These are phyloP conservation scores for Pterocarpus santalinus DNA, from an alignment of 306 rosid genomes.

Conservation along the genomic window DNA sequence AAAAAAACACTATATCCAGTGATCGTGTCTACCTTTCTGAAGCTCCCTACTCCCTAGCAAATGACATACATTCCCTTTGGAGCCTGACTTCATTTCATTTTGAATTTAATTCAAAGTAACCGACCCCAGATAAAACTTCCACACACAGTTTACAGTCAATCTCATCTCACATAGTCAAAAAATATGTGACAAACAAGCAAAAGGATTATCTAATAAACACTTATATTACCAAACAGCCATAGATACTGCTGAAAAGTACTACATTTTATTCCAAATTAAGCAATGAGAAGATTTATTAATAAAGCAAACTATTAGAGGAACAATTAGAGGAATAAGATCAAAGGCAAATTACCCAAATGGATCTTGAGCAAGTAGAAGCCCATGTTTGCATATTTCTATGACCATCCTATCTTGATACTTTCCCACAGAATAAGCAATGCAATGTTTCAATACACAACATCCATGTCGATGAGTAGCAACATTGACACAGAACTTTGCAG, in stretches of 20 bases:
- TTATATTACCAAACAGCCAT: neutral
- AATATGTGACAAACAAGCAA: neutral
- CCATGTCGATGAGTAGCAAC: constrained; percentile 72
- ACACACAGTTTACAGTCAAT: neutral
- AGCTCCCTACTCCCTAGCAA: too few relatives aligned
- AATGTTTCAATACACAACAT: constrained; percentile 67
- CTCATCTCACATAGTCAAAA: neutral
- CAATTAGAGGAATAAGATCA: neutral
- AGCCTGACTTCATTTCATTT: too few relatives aligned
- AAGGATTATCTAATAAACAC: neutral
- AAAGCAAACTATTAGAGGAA: too few relatives aligned
- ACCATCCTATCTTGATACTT: constrained; percentile 52
- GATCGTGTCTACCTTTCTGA: too few relatives aligned
- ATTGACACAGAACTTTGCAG: constrained; percentile 57
- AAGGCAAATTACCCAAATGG: constrained; percentile 59
- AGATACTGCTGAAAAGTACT: too few relatives aligned
- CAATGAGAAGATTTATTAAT: too few relatives aligned
- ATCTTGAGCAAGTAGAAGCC: constrained; percentile 63
- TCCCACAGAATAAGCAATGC: constrained; percentile 56
- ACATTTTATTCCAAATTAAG: too few relatives aligned
- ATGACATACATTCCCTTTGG: too few relatives aligned
- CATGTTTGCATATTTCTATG: constrained; percentile 57
- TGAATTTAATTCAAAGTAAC: too few relatives aligned
- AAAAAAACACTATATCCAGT: too few relatives aligned
- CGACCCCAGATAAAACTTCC: neutral